phyloP scores from a whole-genome alignment of 1,139 yeast species.

The Geotrichum reessii region DNA sequence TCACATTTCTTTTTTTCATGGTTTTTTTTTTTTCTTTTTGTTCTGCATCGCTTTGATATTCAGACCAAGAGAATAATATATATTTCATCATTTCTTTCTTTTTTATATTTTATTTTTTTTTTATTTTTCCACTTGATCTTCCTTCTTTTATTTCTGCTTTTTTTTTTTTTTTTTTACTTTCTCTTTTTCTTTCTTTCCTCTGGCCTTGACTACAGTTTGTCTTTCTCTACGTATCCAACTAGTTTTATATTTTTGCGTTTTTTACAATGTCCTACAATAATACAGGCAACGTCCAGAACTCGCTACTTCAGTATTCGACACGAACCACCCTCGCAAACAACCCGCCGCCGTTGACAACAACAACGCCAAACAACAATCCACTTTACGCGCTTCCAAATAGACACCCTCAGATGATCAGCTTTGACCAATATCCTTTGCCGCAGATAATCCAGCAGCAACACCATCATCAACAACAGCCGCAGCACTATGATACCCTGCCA shows the following conservation, averaged over 20 bases:
- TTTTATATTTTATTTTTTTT: not conserved
- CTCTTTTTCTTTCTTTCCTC: not conserved
- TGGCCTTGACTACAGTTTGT: not conserved
- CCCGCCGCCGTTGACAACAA: not conserved
- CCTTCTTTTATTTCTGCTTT: not conserved
- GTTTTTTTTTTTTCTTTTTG: too few species aligned
- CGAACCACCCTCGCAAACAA: not conserved
- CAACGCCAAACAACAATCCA: slow-evolving; percentile 5
- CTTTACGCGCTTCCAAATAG: slow-evolving; percentile 3
- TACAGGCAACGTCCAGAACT: not conserved
- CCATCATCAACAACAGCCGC: slow-evolving; percentile 2
- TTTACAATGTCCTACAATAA: not conserved
- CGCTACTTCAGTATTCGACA: not conserved
- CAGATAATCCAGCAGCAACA: slow-evolving; percentile 1
- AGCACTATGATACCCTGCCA: not conserved
- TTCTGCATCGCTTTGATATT: not conserved
- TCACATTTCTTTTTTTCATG: not conserved
- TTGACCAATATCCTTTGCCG: not conserved
- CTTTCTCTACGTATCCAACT: not conserved
- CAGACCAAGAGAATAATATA: not conserved
- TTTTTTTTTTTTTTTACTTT: not conserved
- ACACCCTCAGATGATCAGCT: not conserved
- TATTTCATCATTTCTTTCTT: not conserved
- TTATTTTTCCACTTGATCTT: too few species aligned
- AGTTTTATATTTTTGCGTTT: too few species aligned